Conservation (phyloP, 352 stramenopile species). For the Phytopythium sindhum region DNA sequence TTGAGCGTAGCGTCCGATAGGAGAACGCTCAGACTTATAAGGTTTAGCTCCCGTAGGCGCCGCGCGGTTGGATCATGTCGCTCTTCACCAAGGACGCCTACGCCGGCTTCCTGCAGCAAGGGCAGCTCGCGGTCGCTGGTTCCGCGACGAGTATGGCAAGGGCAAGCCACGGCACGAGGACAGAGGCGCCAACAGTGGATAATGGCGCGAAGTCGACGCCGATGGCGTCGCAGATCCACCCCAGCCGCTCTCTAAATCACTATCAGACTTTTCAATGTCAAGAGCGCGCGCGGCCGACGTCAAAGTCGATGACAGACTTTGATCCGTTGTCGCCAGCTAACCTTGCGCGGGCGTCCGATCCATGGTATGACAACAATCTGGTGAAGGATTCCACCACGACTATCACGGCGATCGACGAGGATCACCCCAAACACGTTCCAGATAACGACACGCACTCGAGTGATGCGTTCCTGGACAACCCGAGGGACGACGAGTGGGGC, state of each 20-base stretch:
- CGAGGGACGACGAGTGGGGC: slow-evolving; percentile 49
- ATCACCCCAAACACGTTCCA: not conserved
- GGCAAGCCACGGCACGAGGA: slow-evolving; percentile 10
- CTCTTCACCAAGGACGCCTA: slow-evolving; percentile 4
- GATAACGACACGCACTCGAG: not conserved
- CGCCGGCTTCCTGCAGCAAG: slow-evolving; percentile 12
- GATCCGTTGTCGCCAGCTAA: slow-evolving; percentile 50
- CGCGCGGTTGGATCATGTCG: slow-evolving; percentile 49
- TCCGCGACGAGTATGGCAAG: not conserved
- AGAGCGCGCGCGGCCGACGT: slow-evolving; percentile 7
- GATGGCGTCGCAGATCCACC: slow-evolving; percentile 3
- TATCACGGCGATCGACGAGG: slow-evolving; percentile 24
- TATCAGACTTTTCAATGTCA: not conserved
- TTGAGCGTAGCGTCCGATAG: not conserved
- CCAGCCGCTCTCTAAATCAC: not conserved
- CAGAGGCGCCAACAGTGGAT: slow-evolving; percentile 14
- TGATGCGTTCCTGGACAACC: slow-evolving; percentile 26
- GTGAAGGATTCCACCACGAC: slow-evolving; percentile 11
- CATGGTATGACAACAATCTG: slow-evolving; percentile 45
- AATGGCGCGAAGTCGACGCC: slow-evolving; percentile 9
- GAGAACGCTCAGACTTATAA: no score
- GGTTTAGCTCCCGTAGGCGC: slow-evolving; percentile 82
- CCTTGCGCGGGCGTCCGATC: slow-evolving; percentile 40
- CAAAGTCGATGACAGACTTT: slow-evolving; percentile 31
- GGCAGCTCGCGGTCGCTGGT: not conserved